Evolutionary conservation across 2,329 filamentous ascomycete species (phyloP), one percentile per base, ranked within the genome.

Genomic region (Penicillium glabrum): DNA sequence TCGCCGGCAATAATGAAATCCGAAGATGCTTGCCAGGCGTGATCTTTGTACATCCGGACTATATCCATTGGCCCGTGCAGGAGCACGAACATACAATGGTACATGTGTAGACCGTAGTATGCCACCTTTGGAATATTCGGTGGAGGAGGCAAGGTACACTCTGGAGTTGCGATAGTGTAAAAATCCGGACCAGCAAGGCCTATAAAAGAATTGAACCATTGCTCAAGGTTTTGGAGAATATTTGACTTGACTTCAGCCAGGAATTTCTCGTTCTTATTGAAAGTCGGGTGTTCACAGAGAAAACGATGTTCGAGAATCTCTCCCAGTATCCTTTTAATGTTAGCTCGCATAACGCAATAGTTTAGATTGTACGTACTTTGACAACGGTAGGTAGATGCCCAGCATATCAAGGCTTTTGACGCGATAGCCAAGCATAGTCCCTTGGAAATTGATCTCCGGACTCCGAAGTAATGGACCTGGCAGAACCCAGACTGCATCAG

Each of bases 31-130:
- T 50, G 47, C 47, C 47, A 50, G 14, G 21, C 23, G 5, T 50
- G 47, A 14, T 50, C 47, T 26, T 50, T 50, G 47, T 50, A 50
- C 47, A 50, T 50, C 14, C 23, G 47, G 9, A 50, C 47, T 21
- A 50, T 50, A 41, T 50, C 47, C 47, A 50, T 50, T 33, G 47
- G 47, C 3, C 47, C 47, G 4, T 50, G 47, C 2, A 50, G 35
- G 21, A 50, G 47, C 7, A 50, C 24, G 16, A 50, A 50, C 47
- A 50, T 50, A 33, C 47, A 50, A 19, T 50, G 47, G 23, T 50
- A 50, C 47, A 50, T 50, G 23, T 50, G 47, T 14, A 50, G 26
- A 6, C 47, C 47, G 23, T 50, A 50, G 24, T 50, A 50, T 23
- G 47, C 47, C 26, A 50, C 47, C 16, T 37, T 37, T 5, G 47